phyloP scores from a whole-genome alignment of 2,329 filamentous ascomycete genomes.

The Paecilomyces variotii region DNA sequence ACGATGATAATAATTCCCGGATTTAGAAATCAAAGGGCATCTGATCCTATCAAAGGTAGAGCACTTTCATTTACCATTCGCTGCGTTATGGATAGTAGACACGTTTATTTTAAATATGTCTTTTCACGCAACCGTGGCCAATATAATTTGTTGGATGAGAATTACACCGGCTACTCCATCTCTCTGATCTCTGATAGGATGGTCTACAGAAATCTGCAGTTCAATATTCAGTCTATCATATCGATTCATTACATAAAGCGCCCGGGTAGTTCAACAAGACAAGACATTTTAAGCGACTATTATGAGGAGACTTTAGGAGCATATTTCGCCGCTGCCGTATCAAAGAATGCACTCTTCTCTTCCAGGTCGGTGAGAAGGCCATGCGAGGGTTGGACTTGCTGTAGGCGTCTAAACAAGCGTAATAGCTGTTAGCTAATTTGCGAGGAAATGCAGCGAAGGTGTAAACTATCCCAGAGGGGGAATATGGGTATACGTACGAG shows the following conservation, averaged over 20 bases:
- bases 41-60: neutral
- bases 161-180: neutral
- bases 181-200: neutral
- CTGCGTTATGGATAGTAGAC: neutral
- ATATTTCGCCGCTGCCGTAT: conserved; percentile 79
- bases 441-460: neutral
- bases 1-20: neutral
- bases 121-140: neutral
- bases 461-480: neutral
- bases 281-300: neutral
- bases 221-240: neutral
- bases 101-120: neutral
- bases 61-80: neutral
- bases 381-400: conserved; percentile 57
- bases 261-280: neutral
- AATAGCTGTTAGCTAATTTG: neutral
- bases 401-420: conserved; percentile 25
- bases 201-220: neutral
- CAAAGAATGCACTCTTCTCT: conserved; percentile 82
- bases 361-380: conserved; percentile 63
- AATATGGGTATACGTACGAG: conserved; percentile 45
- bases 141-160: neutral
- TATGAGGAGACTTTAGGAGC: conserved; percentile 59
- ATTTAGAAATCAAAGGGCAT: neutral
- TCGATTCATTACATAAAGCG: neutral